These are phyloP conservation scores for Quercus lobata DNA, from an alignment of 331 rosid species.

Conservation along the genomic window DNA sequence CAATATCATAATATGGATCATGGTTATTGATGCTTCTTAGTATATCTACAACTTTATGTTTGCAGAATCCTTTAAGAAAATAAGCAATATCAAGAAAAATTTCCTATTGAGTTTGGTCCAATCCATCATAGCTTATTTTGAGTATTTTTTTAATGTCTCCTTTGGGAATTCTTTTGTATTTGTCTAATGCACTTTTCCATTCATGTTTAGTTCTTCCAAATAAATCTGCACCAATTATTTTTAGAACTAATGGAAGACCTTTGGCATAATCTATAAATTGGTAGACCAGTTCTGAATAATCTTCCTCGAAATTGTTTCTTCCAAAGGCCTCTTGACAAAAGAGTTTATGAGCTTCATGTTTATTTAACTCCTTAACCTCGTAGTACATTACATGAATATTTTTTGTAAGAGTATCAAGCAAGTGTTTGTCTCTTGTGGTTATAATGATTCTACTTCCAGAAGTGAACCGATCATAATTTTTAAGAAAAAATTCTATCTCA, in stretches of 20 bases:
- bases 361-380: neutral
- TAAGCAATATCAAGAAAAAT: constrained; percentile 15
- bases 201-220: neutral
- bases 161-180: neutral
- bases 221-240: constrained; percentile 6
- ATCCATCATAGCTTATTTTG: constrained; percentile 19
- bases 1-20: neutral
- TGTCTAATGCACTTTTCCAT: neutral
- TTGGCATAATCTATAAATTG: neutral
- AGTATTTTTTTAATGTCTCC: constrained; percentile 2
- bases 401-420: neutral
- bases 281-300: neutral
- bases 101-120: neutral
- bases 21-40: neutral
- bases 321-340: constrained; percentile 23
- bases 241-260: constrained; percentile 23
- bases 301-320: neutral
- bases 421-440: constrained; percentile 16
- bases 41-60: neutral
- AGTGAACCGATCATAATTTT: constrained; percentile 8
- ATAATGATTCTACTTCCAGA: constrained; percentile 15
- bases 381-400: neutral
- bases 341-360: constrained; percentile 1
- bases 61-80: constrained; percentile 3
- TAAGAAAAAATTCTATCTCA: neutral